Conservation (phyloP, 805 yeast species). For the Starmera quercuum region DNA sequence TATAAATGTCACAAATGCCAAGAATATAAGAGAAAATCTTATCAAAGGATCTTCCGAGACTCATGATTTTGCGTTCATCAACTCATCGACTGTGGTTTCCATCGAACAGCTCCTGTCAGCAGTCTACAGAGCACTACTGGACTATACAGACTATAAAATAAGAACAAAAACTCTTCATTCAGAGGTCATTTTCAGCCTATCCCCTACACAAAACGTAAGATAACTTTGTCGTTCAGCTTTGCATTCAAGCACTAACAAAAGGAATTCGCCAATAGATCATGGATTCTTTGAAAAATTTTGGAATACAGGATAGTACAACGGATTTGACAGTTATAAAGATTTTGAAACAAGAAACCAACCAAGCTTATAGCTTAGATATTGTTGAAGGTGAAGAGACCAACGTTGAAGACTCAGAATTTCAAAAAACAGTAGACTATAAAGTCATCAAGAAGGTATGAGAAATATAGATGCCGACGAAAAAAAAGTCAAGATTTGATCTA, state of each 20-base stretch:
- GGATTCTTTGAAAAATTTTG: slow-evolving; percentile 67
- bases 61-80: slow-evolving; percentile 52
- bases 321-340: slow-evolving; percentile 48
- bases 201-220: slow-evolving; percentile 60
- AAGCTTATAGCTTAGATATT: slow-evolving; percentile 12
- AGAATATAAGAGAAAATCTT: slow-evolving; percentile 37
- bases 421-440: slow-evolving; percentile 24
- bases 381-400: slow-evolving; percentile 28
- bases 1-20: slow-evolving; percentile 35
- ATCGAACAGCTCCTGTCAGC: slow-evolving; percentile 57
- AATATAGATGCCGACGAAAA: slow-evolving; percentile 4
- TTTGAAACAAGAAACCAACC: slow-evolving; percentile 15
- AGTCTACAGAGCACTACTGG: slow-evolving; percentile 51
- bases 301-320: slow-evolving; percentile 44
- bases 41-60: slow-evolving; percentile 30
- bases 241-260: slow-evolving; percentile 12
- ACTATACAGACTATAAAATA: slow-evolving; percentile 36
- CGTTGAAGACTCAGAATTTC: slow-evolving; percentile 25
- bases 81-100: slow-evolving; percentile 49
- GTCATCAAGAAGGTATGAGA: slow-evolving; percentile 24
- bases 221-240: slow-evolving; percentile 34
- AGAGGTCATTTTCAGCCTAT: slow-evolving; percentile 60
- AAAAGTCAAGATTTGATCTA: too few relatives aligned
- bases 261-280: slow-evolving; percentile 29
- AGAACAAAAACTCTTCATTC: slow-evolving; percentile 64